Base-by-base conservation (phyloP, 352 stramenopile species). In the Globisporangium polare region DNA sequence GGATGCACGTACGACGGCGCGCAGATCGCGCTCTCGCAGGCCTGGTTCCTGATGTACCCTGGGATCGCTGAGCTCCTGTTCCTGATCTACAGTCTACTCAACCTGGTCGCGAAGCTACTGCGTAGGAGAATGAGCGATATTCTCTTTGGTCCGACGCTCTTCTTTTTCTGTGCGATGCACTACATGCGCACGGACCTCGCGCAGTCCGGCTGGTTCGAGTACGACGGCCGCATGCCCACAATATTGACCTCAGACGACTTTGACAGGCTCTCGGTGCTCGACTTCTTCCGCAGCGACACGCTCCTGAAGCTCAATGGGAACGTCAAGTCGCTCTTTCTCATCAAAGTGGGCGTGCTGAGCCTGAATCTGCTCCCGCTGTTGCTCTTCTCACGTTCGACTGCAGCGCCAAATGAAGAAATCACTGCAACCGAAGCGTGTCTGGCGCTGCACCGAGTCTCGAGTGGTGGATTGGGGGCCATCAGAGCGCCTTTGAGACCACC, bases 21-120 rank as follows among this genome's bases (percentile, higher is more conserved):
- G 0, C 65, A 75, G 47, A 42, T 46, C 17, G 53, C 57, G 2
- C 37, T 75, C 0, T 45, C 24, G 8, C 41, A 69, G 22, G 57
- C 65, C 9, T 75, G 68, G 71, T 75, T 72, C 39, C 33, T 59
- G 22, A 71, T 78, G 18, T 78, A 78, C 26, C 67, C 71, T 3
- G 65, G 42, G 10, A 71, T 73, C 35, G 64, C 42, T 6, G 65
- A 74, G 20, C 31, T 71, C 3, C 12, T 75, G 13, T 42, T 78
- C 20, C 46, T 74, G 5, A 49, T 46, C 50, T 74, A 61, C 46
- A 73, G 67, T 42, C 17, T 71, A 3, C 58, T 78, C 6, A 78
- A 73, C 33, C 15, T 60, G 0, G 29, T 54, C 9, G 61, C 52
- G 27, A 66, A 69, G 46, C 24, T 69, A 3, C 17, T 58, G 6